Evolutionary conservation across 805 yeast genomes (phyloP), one percentile per base, ranked within the genome.

Genomic region (Myxozyma udenii): DNA sequence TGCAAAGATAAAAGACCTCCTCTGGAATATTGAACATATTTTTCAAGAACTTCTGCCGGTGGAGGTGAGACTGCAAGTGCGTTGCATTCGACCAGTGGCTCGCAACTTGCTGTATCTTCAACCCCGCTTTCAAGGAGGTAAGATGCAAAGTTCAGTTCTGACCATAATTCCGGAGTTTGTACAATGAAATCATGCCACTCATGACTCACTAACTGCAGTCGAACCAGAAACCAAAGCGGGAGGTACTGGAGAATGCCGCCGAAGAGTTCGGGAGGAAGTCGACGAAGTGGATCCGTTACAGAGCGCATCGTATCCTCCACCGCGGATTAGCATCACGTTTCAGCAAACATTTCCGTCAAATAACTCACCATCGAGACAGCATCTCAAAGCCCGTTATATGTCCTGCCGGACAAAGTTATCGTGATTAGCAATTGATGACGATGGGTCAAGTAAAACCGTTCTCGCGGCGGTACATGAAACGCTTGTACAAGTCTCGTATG

Each of bases 201-300:
- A 18, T 23, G 33, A 25, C 33, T 45, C 9, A 50, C 46, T 6
- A 11, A 23, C 26, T 46, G 54, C 3, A 28, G 16, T 4, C 37
- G 54, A n/a, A 50, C 43, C 9, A 50, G 21, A 4, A 37, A n/a
- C 12, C 25, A 38, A 22, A 50, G 41, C 14, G 50, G 49, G n/a
- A 45, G 39, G 12, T 45, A 35, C 21, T 21, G 50, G 11, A 50
- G 30, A 9, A 50, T 41, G 3, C 22, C 18, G 14, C 28, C 38
- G 28, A 50, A 50, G 3, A 50, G 21, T 41, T 50, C 54, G 26
- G 25, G 21, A 9, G 45, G 45, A 9, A 41, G 37, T 25, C 22
- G 3, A 12, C 21, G 19, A 9, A 25, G 21, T 21, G 45, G 45
- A 41, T 41, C 45, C 14, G 33, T 28, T 28, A n/a, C n/a, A n/a